Percentiles rank a stretch among this genome's conserved stretches.
phyloP scores from a whole-genome alignment of 225 moss, liverwort and hornwort genomes.

The Straminergon stramineum region DNA sequence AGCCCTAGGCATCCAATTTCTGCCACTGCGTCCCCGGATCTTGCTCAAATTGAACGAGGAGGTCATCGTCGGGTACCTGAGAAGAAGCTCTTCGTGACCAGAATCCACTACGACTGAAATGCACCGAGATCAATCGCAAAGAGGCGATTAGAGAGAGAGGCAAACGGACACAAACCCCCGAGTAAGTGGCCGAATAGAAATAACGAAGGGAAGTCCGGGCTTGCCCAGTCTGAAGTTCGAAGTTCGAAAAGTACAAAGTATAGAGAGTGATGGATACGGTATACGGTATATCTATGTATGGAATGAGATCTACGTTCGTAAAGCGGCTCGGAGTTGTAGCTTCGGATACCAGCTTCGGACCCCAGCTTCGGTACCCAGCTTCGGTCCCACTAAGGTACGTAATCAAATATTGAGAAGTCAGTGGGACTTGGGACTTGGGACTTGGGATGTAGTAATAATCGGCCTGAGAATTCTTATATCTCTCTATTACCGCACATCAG shows the following conservation, averaged over 20 bases:
- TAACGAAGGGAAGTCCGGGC: not conserved
- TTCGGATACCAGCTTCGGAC: not conserved
- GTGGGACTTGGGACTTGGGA: not conserved
- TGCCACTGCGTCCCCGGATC: not conserved
- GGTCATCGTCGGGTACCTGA: not conserved
- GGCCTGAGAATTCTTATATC: not conserved
- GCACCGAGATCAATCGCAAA: not conserved
- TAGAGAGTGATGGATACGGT: not conserved
- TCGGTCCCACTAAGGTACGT: not conserved
- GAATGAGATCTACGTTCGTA: not conserved
- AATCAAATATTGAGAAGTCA: not conserved
- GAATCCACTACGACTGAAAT: not conserved
- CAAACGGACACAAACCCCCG: not conserved
- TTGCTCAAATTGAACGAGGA: not conserved
- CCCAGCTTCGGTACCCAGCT: not conserved
- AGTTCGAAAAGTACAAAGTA: not conserved
- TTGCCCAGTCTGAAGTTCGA: not conserved
- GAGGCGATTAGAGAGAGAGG: not conserved
- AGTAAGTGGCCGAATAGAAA: not conserved
- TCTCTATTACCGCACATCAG: not conserved
- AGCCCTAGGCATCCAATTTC: not conserved
- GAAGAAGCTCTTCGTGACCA: not conserved
- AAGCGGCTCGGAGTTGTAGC: not conserved
- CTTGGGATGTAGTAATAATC: not conserved
- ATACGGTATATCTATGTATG: too few relatives aligned